These are phyloP conservation scores for Nothophaeocryptopus gaeumannii DNA, from an alignment of 2,329 filamentous ascomycete genomes.

Conservation along the genomic window DNA sequence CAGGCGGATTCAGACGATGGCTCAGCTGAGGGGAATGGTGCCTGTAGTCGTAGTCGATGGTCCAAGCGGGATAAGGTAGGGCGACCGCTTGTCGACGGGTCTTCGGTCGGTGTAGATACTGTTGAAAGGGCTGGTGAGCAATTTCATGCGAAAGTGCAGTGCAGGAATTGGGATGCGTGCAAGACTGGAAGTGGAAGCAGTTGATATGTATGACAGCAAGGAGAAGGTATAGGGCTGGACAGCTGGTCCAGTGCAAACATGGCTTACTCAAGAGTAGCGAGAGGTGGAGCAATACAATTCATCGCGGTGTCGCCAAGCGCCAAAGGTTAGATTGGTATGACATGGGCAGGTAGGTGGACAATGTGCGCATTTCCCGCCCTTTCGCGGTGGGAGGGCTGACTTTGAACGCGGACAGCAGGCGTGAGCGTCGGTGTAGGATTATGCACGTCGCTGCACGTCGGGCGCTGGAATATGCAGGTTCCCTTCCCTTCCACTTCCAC, in stretches of 20 bases:
- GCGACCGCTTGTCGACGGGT: conserved; percentile 2
- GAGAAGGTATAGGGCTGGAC: neutral
- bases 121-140: neutral
- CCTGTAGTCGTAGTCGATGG: no score
- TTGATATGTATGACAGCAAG: neutral
- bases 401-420: conserved; percentile 1
- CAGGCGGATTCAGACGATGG: conserved; percentile 3
- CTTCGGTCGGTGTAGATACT: neutral
- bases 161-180: neutral
- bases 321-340: conserved; percentile 15
- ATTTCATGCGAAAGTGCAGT: conserved; percentile 4
- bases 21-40: conserved; percentile 15
- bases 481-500: no score
- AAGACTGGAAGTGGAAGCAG: conserved; percentile 6
- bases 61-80: no score
- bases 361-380: conserved; percentile 7
- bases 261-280: conserved; percentile 12
- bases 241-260: neutral
- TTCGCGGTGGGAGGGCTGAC: conserved; percentile 6
- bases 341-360: neutral
- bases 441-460: neutral
- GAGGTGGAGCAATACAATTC: conserved; percentile 8
- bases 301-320: conserved; percentile 8
- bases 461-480: no score
- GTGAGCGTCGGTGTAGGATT: conserved; percentile 14